Evolutionary conservation across 2,329 filamentous ascomycete species (phyloP), one percentile per base, ranked within the genome.

Genomic region (Pseudocercospora crystallina): DNA sequence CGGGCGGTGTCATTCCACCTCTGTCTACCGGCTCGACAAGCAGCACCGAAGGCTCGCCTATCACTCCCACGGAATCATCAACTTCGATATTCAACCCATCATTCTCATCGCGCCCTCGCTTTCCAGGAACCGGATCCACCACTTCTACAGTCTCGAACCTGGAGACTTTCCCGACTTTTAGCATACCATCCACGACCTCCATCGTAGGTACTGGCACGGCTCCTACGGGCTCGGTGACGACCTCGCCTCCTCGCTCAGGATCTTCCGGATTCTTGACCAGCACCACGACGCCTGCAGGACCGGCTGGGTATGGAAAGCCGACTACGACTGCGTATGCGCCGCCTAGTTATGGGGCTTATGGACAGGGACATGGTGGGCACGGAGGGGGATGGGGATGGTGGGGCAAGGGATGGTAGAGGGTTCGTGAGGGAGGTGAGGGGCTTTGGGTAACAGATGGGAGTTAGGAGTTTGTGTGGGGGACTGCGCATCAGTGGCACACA

Each of bases 31-130:
- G 20, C 3, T 4, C 20, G 7, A 26, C 20, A 1, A n/a, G 39
- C 30, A 38, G 34, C 37, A 53, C 46, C 8, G 49, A 52, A 36
- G 49, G 32, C 42, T 45, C 35, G 10, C 51, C 46, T 2, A 43
- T 53, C 5, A 47, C 46, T 10, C 17, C 15, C 2, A 44, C 51
- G 2, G 40, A 17, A 13, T n/a, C n/a, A n/a, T n/a, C n/a, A n/a
- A n/a, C n/a, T n/a, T n/a, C n/a, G n/a, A n/a, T n/a, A n/a, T n/a
- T n/a, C n/a, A n/a, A 26, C 20, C 40, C 40, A 12, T 43, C 40
- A 5, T 43, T 31, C 29, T 30, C 40, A 8, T 30, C 15, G 5
- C 39, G 39, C 31, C 39, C 39, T 20, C 15, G 46, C 9, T 26
- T 49, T 14, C 46, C 32, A 26, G 46, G 46, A 39, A 43, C 45